Evolutionary conservation across 805 yeast species (phyloP), one percentile per base, ranked within the genome.

Genomic region (Teunomyces pallodes): DNA sequence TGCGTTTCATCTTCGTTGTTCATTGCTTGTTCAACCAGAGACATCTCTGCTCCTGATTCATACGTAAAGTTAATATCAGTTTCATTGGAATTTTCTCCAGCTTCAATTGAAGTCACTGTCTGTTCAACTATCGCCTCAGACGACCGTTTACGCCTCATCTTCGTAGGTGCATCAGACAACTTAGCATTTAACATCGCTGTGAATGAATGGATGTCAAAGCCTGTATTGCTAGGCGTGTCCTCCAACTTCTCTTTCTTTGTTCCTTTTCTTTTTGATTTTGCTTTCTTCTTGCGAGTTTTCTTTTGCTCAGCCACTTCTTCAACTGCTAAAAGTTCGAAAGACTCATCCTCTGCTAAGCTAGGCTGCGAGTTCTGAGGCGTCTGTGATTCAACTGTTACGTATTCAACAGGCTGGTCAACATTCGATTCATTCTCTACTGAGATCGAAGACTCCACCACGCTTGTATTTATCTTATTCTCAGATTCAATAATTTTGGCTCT

Each of bases 201-300:
- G 43, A 62, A 63, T 3, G 64, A 56, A 50, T 63, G 65, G 26
- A 63, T 59, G 45, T 63, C 66, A 48, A 61, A 58, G 38, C 47
- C 35, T 7, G 41, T 28, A 24, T 26, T 38, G 8, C 10, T 12
- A 12, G 27, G 5, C 2, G n/a, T 10, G n/a, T 38, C 41, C n/a
- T 38, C 28, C 14, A 38, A 2, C 14, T 33, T 45, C 33, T 48
- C 49, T 30, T 31, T 20, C 29, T 47, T n/a, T 9, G 16, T n/a
- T 9, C 14, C 28, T 20, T 45, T 45, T 8, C 16, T 31, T 29
- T 38, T 36, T 7, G 36, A 36, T 16, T 29, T 39, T 20, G 40
- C 33, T 29, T 17, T 26, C 41, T 43, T 44, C 27, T 36, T n/a
- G 9, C 36, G 17, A 31, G 16, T 14, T 10, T 46, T 45, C 31